Conservation (phyloP, 2,329 filamentous ascomycete genomes). For the Dryadomyces sulphureus region DNA sequence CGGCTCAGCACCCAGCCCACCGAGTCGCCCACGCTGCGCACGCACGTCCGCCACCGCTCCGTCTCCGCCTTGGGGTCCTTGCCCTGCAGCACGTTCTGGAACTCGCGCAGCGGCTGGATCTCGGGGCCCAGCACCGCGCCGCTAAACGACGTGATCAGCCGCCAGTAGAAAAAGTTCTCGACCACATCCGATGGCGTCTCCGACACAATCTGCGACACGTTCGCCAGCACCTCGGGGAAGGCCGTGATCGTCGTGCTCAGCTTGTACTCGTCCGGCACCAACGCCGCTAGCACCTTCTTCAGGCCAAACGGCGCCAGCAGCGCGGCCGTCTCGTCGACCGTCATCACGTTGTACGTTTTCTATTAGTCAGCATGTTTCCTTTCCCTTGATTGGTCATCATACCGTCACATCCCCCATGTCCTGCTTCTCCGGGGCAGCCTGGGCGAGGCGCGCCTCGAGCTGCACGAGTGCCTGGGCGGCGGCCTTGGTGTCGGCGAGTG, state of each 20-base stretch:
- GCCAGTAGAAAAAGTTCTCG: slow-evolving; percentile 51
- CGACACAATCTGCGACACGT: slow-evolving; percentile 39
- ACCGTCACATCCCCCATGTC: slow-evolving; percentile 11
- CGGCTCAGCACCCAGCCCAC: slow-evolving; percentile 55
- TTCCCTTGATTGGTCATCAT: neutral
- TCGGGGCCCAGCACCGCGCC: slow-evolving; percentile 42
- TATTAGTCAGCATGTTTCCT: slow-evolving; percentile 6
- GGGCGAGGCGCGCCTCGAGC: slow-evolving; percentile 8
- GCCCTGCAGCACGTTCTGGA: slow-evolving; percentile 45
- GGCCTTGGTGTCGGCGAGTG: slow-evolving; percentile 12
- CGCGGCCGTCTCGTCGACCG: slow-evolving; percentile 36
- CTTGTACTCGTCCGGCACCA: slow-evolving; percentile 35
- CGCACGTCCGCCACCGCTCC: slow-evolving; percentile 54
- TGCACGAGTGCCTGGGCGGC: slow-evolving; percentile 14
- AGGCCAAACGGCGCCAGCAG: slow-evolving; percentile 43
- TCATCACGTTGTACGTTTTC: slow-evolving; percentile 52
- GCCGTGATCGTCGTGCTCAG: slow-evolving; percentile 40
- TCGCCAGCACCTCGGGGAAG: slow-evolving; percentile 44
- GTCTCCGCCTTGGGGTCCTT: slow-evolving; percentile 43
- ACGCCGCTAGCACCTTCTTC: slow-evolving; percentile 31
- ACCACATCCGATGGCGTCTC: slow-evolving; percentile 39
- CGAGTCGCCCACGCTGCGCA: slow-evolving; percentile 27
- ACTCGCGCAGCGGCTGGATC: slow-evolving; percentile 42
- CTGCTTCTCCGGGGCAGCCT: neutral
- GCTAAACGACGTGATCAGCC: slow-evolving; percentile 38